These are phyloP conservation scores for Fusarium drepaniforme DNA, from an alignment of 2,329 filamentous ascomycete species.

Conservation along the genomic window DNA sequence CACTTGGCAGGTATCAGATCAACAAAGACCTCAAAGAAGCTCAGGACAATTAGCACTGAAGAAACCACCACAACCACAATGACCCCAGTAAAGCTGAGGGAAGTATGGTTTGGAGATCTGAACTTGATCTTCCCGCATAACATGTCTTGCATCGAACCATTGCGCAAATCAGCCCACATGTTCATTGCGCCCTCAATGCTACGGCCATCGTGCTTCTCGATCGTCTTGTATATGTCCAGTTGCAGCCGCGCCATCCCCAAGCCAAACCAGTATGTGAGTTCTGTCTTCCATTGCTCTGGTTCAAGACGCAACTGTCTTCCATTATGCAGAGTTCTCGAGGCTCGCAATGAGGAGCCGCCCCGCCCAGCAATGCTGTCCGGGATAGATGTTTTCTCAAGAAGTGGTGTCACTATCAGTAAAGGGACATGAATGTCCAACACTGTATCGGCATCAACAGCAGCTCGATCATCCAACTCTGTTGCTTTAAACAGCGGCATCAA, in stretches of 20 bases:
- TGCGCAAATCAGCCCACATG: not conserved
- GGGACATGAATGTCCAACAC: not conserved
- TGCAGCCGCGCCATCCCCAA: not conserved
- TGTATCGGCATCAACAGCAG: not conserved
- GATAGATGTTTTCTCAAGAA: not conserved
- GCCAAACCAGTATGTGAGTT: not conserved
- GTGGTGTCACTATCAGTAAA: not conserved
- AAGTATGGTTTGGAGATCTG: not conserved
- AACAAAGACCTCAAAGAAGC: not conserved
- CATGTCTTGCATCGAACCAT: not conserved
- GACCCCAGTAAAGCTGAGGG: not conserved
- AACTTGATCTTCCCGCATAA: not conserved
- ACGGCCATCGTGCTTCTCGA: not conserved
- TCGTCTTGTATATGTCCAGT: not conserved
- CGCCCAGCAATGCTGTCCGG: not conserved
- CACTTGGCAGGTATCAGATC: not conserved
- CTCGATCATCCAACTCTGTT: not conserved
- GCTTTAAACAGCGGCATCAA: not conserved
- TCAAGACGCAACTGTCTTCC: not conserved
- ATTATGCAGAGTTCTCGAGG: not conserved
- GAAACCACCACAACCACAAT: not conserved
- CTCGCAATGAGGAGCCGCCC: not conserved
- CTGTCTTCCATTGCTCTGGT: not conserved
- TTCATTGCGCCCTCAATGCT: not conserved
- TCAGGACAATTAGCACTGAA: not conserved